A percentile compares a stretch with the other conserved stretches of the same genome.
Evolutionary conservation across 257 asterid species (phyloP).

Genomic region (Eucommia ulmoides): DNA sequence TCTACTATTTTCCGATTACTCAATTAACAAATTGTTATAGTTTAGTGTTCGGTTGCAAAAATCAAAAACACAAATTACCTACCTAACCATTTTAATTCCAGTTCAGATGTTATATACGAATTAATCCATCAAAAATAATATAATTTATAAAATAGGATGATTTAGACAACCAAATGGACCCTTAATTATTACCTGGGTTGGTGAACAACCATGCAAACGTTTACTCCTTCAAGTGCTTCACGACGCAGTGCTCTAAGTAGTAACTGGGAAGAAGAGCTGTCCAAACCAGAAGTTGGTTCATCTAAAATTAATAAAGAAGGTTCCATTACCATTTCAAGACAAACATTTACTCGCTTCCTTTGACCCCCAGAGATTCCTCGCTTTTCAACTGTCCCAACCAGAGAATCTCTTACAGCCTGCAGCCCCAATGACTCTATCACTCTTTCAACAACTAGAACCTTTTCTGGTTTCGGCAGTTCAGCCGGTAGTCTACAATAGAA

Average conservation of each 20-base stretch:
- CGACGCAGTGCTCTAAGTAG: slow-evolving; percentile 96
- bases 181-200: slow-evolving; percentile 85
- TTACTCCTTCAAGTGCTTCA: slow-evolving; percentile 98
- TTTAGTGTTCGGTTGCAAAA: too few species aligned
- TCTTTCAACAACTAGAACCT: slow-evolving; percentile 81
- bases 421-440: slow-evolving; percentile 86
- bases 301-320: slow-evolving; percentile 93
- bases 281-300: slow-evolving; percentile 99
- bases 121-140: too few species aligned
- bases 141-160: too few species aligned
- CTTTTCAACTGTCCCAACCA: slow-evolving; percentile 94
- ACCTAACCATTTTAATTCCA: too few species aligned
- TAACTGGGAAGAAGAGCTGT: slow-evolving; percentile 86
- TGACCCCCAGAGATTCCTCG: slow-evolving; percentile 99
- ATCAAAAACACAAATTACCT: too few species aligned
- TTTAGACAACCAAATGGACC: too few species aligned
- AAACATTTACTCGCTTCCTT: slow-evolving; percentile 93
- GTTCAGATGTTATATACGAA: too few species aligned
- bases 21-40: too few species aligned
- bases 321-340: slow-evolving; percentile 98
- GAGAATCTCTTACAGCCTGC: slow-evolving; percentile 84
- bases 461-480: slow-evolving; percentile 66
- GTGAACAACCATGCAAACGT: slow-evolving; percentile 94
- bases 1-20: too few species aligned
- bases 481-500: slow-evolving; percentile 42